Evolutionary conservation across 352 stramenopile genomes (phyloP).

Genomic region (Phytophthora pinifolia): DNA sequence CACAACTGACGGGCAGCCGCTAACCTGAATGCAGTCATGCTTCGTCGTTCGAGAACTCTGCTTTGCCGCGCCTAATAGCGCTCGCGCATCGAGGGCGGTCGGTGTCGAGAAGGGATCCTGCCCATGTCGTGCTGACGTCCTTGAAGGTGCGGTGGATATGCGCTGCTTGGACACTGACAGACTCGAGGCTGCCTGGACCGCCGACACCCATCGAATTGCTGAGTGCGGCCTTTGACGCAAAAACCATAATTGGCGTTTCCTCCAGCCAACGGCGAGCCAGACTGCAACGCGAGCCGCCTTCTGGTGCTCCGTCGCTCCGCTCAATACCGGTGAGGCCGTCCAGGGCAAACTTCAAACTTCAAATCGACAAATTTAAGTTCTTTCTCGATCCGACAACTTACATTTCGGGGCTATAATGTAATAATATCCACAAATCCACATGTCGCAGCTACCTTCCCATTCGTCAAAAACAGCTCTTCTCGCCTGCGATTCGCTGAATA

Average conservation of each 20-base stretch:
- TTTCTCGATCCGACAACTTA: slow-evolving; percentile 7
- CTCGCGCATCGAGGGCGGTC: too few relatives aligned
- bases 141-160: slow-evolving; percentile 22
- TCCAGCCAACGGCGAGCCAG: too few relatives aligned
- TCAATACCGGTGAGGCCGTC: too few relatives aligned
- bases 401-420: slow-evolving; percentile 4
- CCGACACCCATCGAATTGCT: slow-evolving; percentile 15
- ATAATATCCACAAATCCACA: slow-evolving; percentile 4
- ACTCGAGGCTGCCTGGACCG: slow-evolving; percentile 1
- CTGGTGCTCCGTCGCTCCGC: too few relatives aligned
- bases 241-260: too few relatives aligned
- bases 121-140: not conserved
- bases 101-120: not conserved
- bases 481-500: slow-evolving; percentile 6
- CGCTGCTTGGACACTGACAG: slow-evolving; percentile 10
- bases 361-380: not conserved
- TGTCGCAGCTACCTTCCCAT: not conserved
- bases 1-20: slow-evolving; percentile 2
- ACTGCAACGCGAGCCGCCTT: too few relatives aligned
- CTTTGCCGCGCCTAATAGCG: not conserved
- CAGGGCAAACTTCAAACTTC: too few relatives aligned
- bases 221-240: slow-evolving; percentile 8
- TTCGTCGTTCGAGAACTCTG: slow-evolving; percentile 1
- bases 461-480: not conserved
- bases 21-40: slow-evolving; percentile 14